Base-by-base conservation (phyloP, 2,329 filamentous ascomycete genomes). In the Cordyceps javanica region DNA sequence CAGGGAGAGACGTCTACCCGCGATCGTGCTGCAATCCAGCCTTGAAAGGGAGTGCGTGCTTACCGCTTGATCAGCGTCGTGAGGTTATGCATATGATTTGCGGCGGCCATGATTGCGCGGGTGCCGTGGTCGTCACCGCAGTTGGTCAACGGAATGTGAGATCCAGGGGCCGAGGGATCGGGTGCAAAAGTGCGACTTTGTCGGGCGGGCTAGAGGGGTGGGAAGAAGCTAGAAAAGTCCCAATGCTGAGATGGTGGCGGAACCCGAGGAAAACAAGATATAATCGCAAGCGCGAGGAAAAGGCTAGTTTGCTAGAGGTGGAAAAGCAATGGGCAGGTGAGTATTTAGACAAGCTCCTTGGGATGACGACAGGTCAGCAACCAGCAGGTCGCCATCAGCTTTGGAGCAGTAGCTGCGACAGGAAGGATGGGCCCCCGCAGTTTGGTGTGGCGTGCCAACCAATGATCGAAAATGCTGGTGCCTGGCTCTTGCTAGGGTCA, bases 31-130 rank as follows among this genome's bases (percentile, higher is more conserved):
- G 19, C 19, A 13, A 34, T 34, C 28, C 19, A 3, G 26, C 34
- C 5, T n/a, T 32, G 1, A 1, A 5, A 1, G 11, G 16, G 13
- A 16, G 44, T 10, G n/a, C n/a, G 19, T 25, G 9, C 32, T 9
- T 83, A 97, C 94, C 94, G 86, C 83, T 99, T 99, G 78, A 99
- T 97, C 68, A 99, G 84, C 56, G 94, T 99, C 36, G 91, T 95
- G 62, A 99, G 78, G 72, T 96, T 97, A 76, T 97, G 87, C 91
- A 97, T 97, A 68, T 91, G 90, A 75, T 82, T 89, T 62, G 85
- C 77, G 64, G 86, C 85, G 64, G 87, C 83, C 88, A 92, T 92
- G 62, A 60, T 73, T 42, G 54, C 28, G 55, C 41, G 7, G 13
- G 30, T 21, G 45, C 36, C 38, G 45, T 44, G 6, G 34, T 50